Percentiles rank a stretch among this genome's conserved stretches.
These are phyloP conservation scores for Pyrus communis DNA, from an alignment of 306 rosid genomes.

Conservation along the genomic window DNA sequence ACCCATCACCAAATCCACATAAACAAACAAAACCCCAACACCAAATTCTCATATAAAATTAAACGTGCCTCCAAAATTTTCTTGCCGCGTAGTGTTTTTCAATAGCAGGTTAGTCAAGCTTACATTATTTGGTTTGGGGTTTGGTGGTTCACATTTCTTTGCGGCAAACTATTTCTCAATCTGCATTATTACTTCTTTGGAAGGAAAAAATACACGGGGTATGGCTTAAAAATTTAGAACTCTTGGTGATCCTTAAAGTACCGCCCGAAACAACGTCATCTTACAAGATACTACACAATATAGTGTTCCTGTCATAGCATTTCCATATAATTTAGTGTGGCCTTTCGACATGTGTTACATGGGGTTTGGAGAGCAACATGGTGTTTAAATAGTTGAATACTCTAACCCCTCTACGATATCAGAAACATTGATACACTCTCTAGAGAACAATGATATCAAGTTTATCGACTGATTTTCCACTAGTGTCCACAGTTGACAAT, in stretches of 20 bases:
- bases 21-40: neutral
- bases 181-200: neutral
- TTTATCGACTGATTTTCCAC: slow-evolving; percentile 2
- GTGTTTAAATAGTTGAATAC: neutral
- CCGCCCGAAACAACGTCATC: neutral
- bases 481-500: slow-evolving; percentile 13
- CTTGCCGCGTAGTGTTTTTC: neutral
- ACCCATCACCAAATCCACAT: neutral
- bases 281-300: neutral
- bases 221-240: too few species aligned
- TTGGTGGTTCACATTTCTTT: neutral
- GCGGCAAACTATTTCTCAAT: neutral
- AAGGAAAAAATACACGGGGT: too few species aligned
- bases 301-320: neutral
- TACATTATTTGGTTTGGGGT: neutral
- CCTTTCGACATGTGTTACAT: neutral
- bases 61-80: neutral
- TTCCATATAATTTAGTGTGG: neutral
- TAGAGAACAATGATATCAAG: neutral
- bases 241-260: neutral
- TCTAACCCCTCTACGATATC: neutral
- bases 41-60: neutral
- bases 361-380: neutral
- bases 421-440: neutral
- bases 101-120: neutral